Evolutionary conservation across 768 basidiomycete species (phyloP).

Genomic region (Russula sp.): DNA sequence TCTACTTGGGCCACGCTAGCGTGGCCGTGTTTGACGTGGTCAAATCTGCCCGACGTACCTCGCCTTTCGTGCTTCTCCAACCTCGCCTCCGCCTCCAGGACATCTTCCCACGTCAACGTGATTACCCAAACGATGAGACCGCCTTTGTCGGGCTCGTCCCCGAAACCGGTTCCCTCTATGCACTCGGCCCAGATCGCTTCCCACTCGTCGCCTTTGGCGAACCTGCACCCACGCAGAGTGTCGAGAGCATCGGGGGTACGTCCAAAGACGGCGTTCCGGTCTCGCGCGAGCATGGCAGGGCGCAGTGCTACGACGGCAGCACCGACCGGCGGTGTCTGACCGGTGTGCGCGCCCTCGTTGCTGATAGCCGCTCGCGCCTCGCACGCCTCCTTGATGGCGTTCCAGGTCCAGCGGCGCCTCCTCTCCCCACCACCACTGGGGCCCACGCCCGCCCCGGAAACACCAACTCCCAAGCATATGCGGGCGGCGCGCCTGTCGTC

Average conservation of each 20-base stretch:
- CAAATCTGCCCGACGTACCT: constrained; percentile 37
- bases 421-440: constrained; percentile 23
- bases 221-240: constrained; percentile 28
- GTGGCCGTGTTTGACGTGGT: constrained; percentile 83
- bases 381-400: constrained; percentile 59
- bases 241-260: constrained; percentile 33
- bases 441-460: constrained; percentile 30
- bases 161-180: constrained; percentile 69
- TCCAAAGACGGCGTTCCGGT: neutral
- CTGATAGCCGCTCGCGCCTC: constrained; percentile 35
- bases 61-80: constrained; percentile 82
- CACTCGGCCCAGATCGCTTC: constrained; percentile 75
- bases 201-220: constrained; percentile 76
- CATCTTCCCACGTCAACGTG: constrained; percentile 47
- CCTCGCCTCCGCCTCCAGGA: constrained; percentile 73
- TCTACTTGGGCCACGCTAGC: constrained; percentile 33
- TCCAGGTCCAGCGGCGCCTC: constrained; percentile 26
- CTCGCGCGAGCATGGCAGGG: neutral
- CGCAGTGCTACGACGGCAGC: constrained; percentile 32
- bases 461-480: constrained; percentile 14
- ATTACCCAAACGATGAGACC: constrained; percentile 48
- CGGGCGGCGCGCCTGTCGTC: neutral
- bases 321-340: constrained; percentile 54
- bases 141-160: constrained; percentile 81
- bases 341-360: constrained; percentile 52